Conservation (phyloP, 345 rosid species). For the Eucalyptus cladocalyx region DNA sequence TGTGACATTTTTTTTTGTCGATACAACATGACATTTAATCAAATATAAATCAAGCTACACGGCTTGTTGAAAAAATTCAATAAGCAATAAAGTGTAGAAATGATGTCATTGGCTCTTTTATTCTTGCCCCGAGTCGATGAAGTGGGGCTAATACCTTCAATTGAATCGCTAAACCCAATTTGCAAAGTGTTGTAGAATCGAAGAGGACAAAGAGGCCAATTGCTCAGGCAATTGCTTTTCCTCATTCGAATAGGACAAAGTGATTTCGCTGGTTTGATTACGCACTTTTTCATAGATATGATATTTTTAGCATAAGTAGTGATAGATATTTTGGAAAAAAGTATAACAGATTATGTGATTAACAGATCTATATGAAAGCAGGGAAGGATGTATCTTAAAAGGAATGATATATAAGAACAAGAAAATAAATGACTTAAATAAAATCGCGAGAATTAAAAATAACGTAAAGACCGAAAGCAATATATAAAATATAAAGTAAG, state of each 20-base stretch:
- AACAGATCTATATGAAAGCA: too few relatives aligned
- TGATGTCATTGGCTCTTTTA: fast-evolving
- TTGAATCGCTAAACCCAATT: not conserved
- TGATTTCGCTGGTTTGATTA: not conserved
- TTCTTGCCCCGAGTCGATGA: not conserved
- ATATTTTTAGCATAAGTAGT: not conserved
- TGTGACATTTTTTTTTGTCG: fast-evolving
- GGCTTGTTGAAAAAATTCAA: not conserved
- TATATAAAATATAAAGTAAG: too few relatives aligned
- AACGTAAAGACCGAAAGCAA: too few relatives aligned
- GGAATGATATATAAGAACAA: too few relatives aligned
- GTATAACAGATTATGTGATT: too few relatives aligned
- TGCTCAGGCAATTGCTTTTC: not conserved
- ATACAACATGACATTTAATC: not conserved
- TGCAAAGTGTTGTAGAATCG: not conserved
- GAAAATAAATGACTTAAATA: too few relatives aligned
- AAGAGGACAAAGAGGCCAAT: not conserved
- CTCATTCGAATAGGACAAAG: too few relatives aligned
- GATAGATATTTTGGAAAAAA: not conserved
- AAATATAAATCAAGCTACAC: not conserved
- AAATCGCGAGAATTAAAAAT: too few relatives aligned
- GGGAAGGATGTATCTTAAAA: too few relatives aligned
- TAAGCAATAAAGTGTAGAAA: not conserved
- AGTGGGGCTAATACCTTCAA: not conserved
- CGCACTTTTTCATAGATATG: not conserved